Conservation (phyloP, 139 green algal species). For the Micromonas commoda region DNA sequence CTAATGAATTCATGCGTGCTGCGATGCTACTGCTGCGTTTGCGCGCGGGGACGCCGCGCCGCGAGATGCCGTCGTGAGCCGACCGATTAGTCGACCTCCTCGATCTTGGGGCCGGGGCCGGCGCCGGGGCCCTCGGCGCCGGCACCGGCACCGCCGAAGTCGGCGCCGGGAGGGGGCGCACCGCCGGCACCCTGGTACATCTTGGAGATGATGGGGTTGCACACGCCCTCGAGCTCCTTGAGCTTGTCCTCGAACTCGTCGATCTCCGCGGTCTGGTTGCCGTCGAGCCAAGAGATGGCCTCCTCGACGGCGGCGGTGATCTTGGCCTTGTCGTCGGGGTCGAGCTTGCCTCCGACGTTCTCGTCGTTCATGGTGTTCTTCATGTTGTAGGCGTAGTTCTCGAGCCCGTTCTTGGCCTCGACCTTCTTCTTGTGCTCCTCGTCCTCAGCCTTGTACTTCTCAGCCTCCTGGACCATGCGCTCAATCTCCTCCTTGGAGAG, state of each 20-base stretch:
- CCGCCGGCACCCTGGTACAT: slow-evolving; percentile 62
- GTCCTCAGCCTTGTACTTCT: slow-evolving; percentile 98
- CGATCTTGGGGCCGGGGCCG: slow-evolving; percentile 58
- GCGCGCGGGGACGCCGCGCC: too few species aligned
- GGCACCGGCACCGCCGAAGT: too few species aligned
- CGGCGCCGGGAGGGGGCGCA: slow-evolving; percentile 35
- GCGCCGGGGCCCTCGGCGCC: slow-evolving; percentile 27
- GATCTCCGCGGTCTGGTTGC: slow-evolving; percentile 87
- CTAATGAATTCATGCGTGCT: too few species aligned
- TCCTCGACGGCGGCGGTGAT: slow-evolving; percentile 79
- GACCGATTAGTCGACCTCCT: slow-evolving; percentile 80
- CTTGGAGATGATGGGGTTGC: slow-evolving; percentile 85
- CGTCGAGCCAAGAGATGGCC: slow-evolving; percentile 86
- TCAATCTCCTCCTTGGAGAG: slow-evolving; percentile 98
- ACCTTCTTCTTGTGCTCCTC: slow-evolving; percentile 84
- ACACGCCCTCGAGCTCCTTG: slow-evolving; percentile 91
- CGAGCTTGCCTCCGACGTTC: slow-evolving; percentile 75
- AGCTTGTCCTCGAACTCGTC: slow-evolving; percentile 97
- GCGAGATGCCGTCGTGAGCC: too few species aligned
- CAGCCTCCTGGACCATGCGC: slow-evolving; percentile 92
- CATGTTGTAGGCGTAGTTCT: slow-evolving; percentile 87
- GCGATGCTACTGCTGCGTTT: too few species aligned
- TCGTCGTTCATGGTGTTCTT: slow-evolving; percentile 89
- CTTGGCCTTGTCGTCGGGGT: slow-evolving; percentile 75
- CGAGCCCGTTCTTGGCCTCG: slow-evolving; percentile 88